Base-by-base conservation (phyloP, 2,329 filamentous ascomycete species). In the Venturia asperata region DNA sequence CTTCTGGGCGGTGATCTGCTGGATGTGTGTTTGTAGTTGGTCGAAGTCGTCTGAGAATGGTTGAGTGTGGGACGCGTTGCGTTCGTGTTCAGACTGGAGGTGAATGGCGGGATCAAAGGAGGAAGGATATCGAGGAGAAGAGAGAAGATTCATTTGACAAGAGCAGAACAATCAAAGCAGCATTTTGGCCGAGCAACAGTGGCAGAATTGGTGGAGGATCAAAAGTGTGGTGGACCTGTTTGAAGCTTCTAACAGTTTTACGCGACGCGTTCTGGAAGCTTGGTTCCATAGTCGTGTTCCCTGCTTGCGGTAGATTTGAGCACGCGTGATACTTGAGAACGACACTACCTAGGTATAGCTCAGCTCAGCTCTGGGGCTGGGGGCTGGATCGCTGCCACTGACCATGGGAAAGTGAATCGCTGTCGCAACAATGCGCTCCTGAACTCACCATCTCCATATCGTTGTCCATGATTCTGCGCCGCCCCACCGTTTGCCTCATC, bases 21-120 rank as follows among this genome's bases (percentile, higher is more conserved):
- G 70, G 41, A 75, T 71, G 43, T 77, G 73, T 65, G 75, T 70
- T 49, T 78, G 72, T 27, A 81, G 70, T 49, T 78, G 77, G 68
- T 81, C 77, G 56, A 82, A 67, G 52, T 82, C 80, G 76, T 83
- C 79, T 11, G 78, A 78, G 68, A 15, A 67, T 47, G 24, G 27
- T 68, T 66, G 7, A n/a, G 41, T 24, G n/a, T 39, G 47, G 73
- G 69, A 66, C 68, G 30, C 17, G 34, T 42, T 64, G 45, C 68
- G 61, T n/a, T 55, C 66, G 34, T 63, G 63, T 71, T 83, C 79
- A 64, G 80, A 82, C 68, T 80, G 76, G 30, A 81, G 74, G 67
- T 80, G 73, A 39, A 82, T 67, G 52, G 80, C 79, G 55, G 81
- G 80, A 67, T 83, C 81, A 66, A 82, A 83, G 5, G 81, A 82